phyloP scores from a whole-genome alignment of 768 basidiomycete species.

The Boletus sp. region DNA sequence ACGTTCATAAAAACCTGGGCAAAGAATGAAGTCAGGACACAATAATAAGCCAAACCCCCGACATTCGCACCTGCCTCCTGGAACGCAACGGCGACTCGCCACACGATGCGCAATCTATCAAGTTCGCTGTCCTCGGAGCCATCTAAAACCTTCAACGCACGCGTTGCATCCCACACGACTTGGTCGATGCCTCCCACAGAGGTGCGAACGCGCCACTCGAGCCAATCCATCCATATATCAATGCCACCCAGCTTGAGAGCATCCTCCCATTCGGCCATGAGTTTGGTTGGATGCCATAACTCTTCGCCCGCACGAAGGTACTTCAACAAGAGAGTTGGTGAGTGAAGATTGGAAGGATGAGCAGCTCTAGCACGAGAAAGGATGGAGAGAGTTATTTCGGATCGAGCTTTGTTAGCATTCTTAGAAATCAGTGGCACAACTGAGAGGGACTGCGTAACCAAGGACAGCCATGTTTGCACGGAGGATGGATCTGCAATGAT shows the following conservation, averaged over 20 bases:
- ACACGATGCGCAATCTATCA: slow-evolving; percentile 58
- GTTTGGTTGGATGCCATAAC: slow-evolving; percentile 56
- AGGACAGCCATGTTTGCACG: slow-evolving; percentile 55
- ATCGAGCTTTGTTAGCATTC: slow-evolving; percentile 62
- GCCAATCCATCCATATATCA: slow-evolving; percentile 75
- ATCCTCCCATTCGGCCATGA: slow-evolving; percentile 65
- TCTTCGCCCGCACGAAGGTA: slow-evolving; percentile 74
- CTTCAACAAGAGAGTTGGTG: slow-evolving; percentile 50
- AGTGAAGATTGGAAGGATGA: slow-evolving; percentile 48
- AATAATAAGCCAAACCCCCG: background rate
- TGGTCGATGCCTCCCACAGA: slow-evolving; percentile 47
- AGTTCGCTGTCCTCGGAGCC: slow-evolving; percentile 45
- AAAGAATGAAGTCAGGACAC: slow-evolving; percentile 1
- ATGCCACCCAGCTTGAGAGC: slow-evolving; percentile 50
- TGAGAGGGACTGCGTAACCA: slow-evolving; percentile 61
- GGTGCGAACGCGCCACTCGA: slow-evolving; percentile 67
- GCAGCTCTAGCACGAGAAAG: slow-evolving; percentile 60
- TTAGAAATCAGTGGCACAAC: slow-evolving; percentile 61
- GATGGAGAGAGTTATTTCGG: slow-evolving; percentile 68
- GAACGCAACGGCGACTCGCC: slow-evolving; percentile 63
- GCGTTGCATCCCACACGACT: slow-evolving; percentile 48
- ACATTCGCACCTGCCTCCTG: slow-evolving; percentile 59
- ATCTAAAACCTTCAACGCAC: slow-evolving; percentile 44
- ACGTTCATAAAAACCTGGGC: slow-evolving; percentile 66
- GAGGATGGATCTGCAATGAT: slow-evolving; percentile 51